Base-by-base conservation (phyloP, 192 early-diverging fungal species). In the Backusella sp. region DNA sequence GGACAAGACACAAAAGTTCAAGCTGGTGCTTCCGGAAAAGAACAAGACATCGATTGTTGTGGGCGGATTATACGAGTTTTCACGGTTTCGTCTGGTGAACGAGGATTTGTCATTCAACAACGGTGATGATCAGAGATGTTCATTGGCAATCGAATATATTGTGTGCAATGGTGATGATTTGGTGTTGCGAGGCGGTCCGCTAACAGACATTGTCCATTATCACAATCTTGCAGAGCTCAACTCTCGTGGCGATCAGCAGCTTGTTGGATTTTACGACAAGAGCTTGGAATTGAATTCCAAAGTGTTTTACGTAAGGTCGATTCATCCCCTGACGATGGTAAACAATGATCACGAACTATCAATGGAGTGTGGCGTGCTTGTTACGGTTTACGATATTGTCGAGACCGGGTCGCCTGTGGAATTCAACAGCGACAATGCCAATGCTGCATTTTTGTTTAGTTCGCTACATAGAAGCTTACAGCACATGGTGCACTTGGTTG, bases 391-490 rank as follows among this genome's bases (percentile, higher is more conserved):
- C 30, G 23, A 62, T 26, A 11, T 62, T n/a, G 9, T 26, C 26
- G 56, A 62, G 23, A 28, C 0, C 4, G 26, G 21, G 9, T 26
- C 11, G n/a, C 6, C 9, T 4, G 26, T 62, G 9, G 11, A 62
- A 28, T 28, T 62, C n/a, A 26, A 26, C 11, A 62, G 7, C 11
- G 12, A 11, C 1, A 26, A 8, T 9, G 4, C 1, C 1, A 23
- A 62, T n/a, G 3, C 56, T 12, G 12, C 26, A 2, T 62, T 62
- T 62, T 23, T 12, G 2, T 62, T 62, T 28, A 62, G 56, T 28
- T 62, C 56, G 11, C 23, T 14, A 23, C 56, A 62, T 62, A 62
- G 56, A 62, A 62, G 56, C 56, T 62, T 62, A 62, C 56, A 62
- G 23, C 56, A 62, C 1, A 62, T 62, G 56, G 56, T 62, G 12